Percentiles rank a stretch among this genome's conserved stretches.
Conservation (phyloP, 2,329 filamentous ascomycete genomes). For the Trichophyton schoenleinii region DNA sequence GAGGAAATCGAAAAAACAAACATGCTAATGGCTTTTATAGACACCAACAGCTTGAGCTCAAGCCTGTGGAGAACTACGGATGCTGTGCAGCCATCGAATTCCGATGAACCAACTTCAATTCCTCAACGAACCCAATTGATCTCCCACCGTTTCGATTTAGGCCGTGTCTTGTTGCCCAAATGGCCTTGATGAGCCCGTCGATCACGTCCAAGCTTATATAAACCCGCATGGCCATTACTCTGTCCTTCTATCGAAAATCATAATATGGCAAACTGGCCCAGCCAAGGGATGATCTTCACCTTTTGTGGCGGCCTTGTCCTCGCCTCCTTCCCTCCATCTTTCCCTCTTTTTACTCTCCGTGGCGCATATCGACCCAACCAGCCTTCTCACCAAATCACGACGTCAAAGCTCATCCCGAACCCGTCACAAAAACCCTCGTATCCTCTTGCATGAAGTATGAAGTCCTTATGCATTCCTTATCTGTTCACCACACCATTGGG, state of each 20-base stretch:
- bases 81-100: conserved; percentile 84
- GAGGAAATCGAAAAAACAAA: not conserved
- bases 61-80: conserved; percentile 72
- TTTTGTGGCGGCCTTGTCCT: not conserved
- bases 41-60: conserved; percentile 84
- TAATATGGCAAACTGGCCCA: not conserved
- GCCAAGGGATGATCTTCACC: not conserved
- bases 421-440: not conserved
- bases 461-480: not conserved
- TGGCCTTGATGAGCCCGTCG: not conserved
- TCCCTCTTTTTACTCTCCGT: not conserved
- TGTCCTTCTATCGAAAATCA: not conserved
- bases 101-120: conserved; percentile 38
- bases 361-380: not conserved
- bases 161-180: not conserved
- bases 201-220: not conserved
- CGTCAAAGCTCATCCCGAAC: not conserved
- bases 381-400: not conserved
- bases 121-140: not conserved
- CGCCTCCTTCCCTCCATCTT: not conserved
- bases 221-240: not conserved
- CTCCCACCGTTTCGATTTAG: not conserved
- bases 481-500: not conserved
- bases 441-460: not conserved
- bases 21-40: conserved; percentile 32